Evolutionary conservation across 805 yeast genomes (phyloP), one percentile per base, ranked within the genome.

Genomic region (Candida glaebosa): DNA sequence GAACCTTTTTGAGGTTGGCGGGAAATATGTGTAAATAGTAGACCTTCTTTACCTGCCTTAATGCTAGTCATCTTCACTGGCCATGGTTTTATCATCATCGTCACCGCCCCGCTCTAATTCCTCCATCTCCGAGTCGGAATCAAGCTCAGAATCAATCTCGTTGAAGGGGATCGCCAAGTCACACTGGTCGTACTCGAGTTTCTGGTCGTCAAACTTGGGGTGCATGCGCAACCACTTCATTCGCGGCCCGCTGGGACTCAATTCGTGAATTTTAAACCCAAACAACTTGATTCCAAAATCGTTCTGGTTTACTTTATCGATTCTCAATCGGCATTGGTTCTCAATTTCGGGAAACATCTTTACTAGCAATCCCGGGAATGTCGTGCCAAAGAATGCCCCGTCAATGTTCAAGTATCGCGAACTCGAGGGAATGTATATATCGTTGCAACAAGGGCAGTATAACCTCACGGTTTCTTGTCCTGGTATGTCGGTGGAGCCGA

Each of bases 341-440:
- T 85, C 95, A 38, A 89, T 78, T 49, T 88, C 97, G n/a, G 93
- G 88, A 66, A 84, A 89, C 76, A 87, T 84, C 58, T 89, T 86
- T 46, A 93, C 79, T 54, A 93, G 85, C 51, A 93, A 75, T 2
- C 96, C 97, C 1, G 96, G 93, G 67, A 93, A 93, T 26, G 95
- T 82, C 0, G 98, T 88, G 4, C 99, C 98, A 69, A 95, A 93
- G 56, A 84, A 93, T 1, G 98, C 96, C 4, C 99, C 99, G 63
- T 93, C 99, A 33, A 93, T 79, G 56, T 87, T 87, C 43, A 86
- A 68, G 62, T 87, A 90, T 47, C 96, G 73, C n/a, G 90, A 81
- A 42, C 89, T 82, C 42, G 84, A 80, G 1, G 98, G 98, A 38
- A 88, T 65, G 62, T 93, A 93, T 31, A 91, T 73, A 56, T 93